Percentiles rank a stretch among this genome's conserved stretches.
These are phyloP conservation scores for Citrus medica DNA, from an alignment of 345 rosid genomes.

Conservation along the genomic window DNA sequence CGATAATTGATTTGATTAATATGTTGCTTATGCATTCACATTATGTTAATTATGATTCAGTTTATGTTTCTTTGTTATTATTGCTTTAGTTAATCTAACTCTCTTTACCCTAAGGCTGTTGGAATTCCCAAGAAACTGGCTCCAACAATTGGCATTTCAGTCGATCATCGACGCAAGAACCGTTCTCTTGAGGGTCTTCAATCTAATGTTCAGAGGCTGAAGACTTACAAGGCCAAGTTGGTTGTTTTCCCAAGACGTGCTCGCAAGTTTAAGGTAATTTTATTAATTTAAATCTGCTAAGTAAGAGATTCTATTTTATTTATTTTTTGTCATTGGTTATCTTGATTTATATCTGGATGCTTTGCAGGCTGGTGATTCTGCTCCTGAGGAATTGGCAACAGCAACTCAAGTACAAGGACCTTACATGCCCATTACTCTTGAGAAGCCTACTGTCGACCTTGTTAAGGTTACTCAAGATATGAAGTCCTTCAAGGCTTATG, in stretches of 20 bases:
- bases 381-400: constrained; percentile 70
- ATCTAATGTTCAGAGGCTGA: constrained; percentile 77
- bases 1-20: no score
- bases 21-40: no score
- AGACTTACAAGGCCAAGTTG: constrained; percentile 82
- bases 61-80: neutral
- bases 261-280: constrained; percentile 57
- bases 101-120: constrained; percentile 45
- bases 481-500: constrained; percentile 75
- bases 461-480: constrained; percentile 66
- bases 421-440: constrained; percentile 59
- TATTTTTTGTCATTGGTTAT: neutral
- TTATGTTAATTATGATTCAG: no score
- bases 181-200: constrained; percentile 81
- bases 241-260: constrained; percentile 80
- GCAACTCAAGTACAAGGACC: constrained; percentile 75
- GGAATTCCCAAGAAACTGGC: constrained; percentile 85
- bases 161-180: constrained; percentile 84
- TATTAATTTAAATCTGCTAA: no score
- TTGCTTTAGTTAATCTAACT: neutral
- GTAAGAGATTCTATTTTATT: neutral
- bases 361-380: constrained; percentile 78
- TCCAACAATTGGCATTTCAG: constrained; percentile 70
- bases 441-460: constrained; percentile 63
- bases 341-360: constrained; percentile 2